These are phyloP conservation scores for Salix brachista DNA, from an alignment of 345 rosid species.

Conservation along the genomic window DNA sequence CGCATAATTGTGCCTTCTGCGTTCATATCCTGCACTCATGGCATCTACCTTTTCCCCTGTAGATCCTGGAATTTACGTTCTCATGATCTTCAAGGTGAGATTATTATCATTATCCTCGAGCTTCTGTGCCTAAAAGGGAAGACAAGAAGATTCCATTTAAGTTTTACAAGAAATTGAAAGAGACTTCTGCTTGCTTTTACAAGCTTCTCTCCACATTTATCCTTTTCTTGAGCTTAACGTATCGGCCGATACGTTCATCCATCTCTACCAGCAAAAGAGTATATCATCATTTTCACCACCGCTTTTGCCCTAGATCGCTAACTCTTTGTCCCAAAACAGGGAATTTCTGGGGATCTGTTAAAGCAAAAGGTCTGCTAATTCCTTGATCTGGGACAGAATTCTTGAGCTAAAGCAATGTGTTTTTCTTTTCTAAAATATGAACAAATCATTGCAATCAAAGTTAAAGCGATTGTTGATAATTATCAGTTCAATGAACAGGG, in stretches of 20 bases:
- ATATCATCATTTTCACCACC: not conserved
- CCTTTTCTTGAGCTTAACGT: conserved; percentile 1
- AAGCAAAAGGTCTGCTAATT: not conserved
- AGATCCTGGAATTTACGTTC: not conserved
- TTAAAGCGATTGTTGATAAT: no score
- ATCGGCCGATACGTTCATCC: not conserved
- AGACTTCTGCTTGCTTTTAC: not conserved
- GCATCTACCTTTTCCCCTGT: not conserved
- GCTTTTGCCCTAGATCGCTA: not conserved
- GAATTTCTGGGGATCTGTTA: not conserved
- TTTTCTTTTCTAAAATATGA: no score
- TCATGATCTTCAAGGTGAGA: not conserved
- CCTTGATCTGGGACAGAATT: not conserved
- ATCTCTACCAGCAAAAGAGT: not conserved
- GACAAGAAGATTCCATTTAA: not conserved
- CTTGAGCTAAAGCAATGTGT: not conserved
- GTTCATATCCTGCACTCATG: no score
- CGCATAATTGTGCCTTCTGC: no score
- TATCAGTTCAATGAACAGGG: no score
- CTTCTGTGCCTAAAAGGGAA: not conserved
- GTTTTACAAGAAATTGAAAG: not conserved
- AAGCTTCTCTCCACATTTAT: not conserved
- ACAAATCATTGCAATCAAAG: no score
- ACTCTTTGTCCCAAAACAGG: not conserved
- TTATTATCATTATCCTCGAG: not conserved